phyloP scores from a whole-genome alignment of 192 early-diverging fungal genomes.

The Gorgonomyces haynaldii region DNA sequence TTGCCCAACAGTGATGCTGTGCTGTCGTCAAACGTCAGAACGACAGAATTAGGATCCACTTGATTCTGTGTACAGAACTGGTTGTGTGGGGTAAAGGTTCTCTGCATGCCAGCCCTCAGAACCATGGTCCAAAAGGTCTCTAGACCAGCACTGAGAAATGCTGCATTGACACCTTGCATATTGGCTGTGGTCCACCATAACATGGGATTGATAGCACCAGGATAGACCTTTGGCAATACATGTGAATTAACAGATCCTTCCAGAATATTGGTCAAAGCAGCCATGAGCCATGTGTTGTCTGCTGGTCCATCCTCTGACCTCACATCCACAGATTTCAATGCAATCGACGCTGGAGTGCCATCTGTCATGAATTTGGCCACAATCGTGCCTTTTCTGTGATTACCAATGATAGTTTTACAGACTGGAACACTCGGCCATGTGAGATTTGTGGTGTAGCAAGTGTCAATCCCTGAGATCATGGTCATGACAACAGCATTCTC shows the following conservation, averaged over 20 bases:
- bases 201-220: conserved; percentile 4
- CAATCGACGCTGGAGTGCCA: conserved; percentile 3
- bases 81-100: neutral
- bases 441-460: neutral
- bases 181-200: neutral
- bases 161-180: neutral
- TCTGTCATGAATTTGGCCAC: neutral
- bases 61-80: neutral
- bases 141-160: neutral
- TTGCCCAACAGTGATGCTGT: neutral
- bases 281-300: neutral
- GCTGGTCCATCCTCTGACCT: neutral
- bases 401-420: neutral
- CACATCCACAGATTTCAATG: neutral
- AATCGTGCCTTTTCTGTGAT: neutral
- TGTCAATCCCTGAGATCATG: neutral
- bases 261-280: neutral
- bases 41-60: neutral
- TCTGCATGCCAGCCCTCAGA: neutral
- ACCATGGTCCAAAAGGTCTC: neutral
- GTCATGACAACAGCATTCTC: neutral
- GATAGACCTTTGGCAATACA: neutral
- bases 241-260: neutral
- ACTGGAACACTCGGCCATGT: neutral
- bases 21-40: neutral